These are phyloP conservation scores for Pseudogymnoascus sp. DNA, from an alignment of 2,329 filamentous ascomycete species.

Conservation along the genomic window DNA sequence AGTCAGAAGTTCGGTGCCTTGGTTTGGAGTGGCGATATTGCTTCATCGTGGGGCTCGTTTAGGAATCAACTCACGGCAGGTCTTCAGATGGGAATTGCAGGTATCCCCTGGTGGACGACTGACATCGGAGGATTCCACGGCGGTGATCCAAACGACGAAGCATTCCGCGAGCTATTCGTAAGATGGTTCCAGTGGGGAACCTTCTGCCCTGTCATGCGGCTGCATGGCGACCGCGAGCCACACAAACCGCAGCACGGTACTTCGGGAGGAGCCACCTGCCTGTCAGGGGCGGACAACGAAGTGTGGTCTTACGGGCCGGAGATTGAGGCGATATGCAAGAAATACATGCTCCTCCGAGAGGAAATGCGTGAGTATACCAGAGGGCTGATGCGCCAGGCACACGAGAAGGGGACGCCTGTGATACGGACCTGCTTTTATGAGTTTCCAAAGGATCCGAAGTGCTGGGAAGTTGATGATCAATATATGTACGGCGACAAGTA, in stretches of 20 bases:
- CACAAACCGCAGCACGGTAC: constrained; percentile 35
- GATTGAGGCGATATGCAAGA: constrained; percentile 52
- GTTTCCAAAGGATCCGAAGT: constrained; percentile 46
- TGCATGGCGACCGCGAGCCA: constrained; percentile 61
- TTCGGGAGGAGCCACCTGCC: constrained; percentile 18
- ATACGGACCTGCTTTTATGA: constrained; percentile 59
- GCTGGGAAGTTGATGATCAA: constrained; percentile 53
- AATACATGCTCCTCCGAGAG: constrained; percentile 53
- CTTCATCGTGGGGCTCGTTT: constrained; percentile 53
- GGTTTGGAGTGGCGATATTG: constrained; percentile 62
- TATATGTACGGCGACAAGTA: constrained; percentile 59
- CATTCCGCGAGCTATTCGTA: constrained; percentile 56
- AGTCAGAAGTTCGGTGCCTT: constrained; percentile 58
- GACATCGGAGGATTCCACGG: constrained; percentile 66
- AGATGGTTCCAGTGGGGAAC: constrained; percentile 65
- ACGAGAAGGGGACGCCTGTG: constrained; percentile 51
- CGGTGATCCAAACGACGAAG: constrained; percentile 47
- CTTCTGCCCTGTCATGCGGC: constrained; percentile 60
- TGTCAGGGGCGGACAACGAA: constrained; percentile 49
- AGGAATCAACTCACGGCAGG: constrained; percentile 56
- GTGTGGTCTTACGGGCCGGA: constrained; percentile 60
- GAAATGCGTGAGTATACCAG: constrained; percentile 51
- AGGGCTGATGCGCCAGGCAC: constrained; percentile 51
- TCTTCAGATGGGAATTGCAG: constrained; percentile 57
- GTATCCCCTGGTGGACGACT: constrained; percentile 63